Conservation (phyloP, 2,329 filamentous ascomycete species). For the Phyllosticta capitalensis region DNA sequence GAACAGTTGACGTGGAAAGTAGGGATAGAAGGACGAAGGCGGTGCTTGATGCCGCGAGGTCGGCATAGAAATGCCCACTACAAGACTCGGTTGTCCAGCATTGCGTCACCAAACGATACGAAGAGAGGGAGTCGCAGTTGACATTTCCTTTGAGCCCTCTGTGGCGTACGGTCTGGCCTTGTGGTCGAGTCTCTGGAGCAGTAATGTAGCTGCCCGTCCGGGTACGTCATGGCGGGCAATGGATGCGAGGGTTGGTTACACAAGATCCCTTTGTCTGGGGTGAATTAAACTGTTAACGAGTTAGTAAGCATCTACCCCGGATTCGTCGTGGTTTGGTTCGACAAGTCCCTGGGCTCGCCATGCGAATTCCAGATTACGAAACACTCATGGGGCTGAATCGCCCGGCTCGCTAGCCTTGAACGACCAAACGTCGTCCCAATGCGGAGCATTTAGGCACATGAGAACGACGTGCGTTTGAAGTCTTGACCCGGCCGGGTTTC, state of each 20-base stretch:
- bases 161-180: neutral
- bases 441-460: neutral
- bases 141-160: too few relatives aligned
- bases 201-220: neutral
- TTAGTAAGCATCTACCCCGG: neutral
- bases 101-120: too few relatives aligned
- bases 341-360: neutral
- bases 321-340: neutral
- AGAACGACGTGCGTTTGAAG: neutral
- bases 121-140: too few relatives aligned
- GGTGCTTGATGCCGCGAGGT: constrained; percentile 30
- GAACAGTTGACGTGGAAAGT: constrained; percentile 30
- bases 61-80: constrained; percentile 11
- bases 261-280: neutral
- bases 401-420: neutral
- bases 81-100: neutral
- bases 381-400: neutral
- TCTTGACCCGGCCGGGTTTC: neutral
- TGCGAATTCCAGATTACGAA: neutral
- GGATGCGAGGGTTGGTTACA: neutral
- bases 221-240: neutral
- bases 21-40: constrained; percentile 34
- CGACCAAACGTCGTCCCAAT: neutral
- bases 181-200: neutral
- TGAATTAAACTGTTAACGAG: neutral